These are phyloP conservation scores for Herpetospermum pedunculosum DNA, from an alignment of 306 rosid genomes.

Conservation along the genomic window DNA sequence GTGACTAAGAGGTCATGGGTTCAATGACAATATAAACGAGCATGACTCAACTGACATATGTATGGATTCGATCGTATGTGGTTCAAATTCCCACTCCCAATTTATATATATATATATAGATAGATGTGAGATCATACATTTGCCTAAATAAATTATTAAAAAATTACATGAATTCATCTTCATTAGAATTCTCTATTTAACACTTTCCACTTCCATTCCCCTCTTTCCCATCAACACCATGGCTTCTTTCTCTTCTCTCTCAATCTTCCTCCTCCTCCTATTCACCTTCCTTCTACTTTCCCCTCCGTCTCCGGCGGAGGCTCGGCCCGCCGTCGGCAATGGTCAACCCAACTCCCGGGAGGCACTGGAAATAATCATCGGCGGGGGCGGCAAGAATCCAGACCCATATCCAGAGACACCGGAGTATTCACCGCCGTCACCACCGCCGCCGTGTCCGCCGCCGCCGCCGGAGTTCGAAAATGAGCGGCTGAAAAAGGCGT, in stretches of 20 bases:
- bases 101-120: too few relatives aligned
- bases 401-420: background rate
- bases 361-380: conserved; percentile 2
- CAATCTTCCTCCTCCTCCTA: background rate
- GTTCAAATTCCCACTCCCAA: too few relatives aligned
- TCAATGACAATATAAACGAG: too few relatives aligned
- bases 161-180: too few relatives aligned
- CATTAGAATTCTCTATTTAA: conserved; percentile 10
- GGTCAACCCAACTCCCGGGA: background rate
- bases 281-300: background rate
- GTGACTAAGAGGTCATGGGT: too few relatives aligned
- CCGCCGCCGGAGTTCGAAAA: background rate
- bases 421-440: background rate
- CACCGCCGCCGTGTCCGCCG: background rate
- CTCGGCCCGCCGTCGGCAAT: background rate
- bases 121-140: too few relatives aligned
- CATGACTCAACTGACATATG: too few relatives aligned
- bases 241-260: background rate
- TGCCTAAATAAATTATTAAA: too few relatives aligned
- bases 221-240: background rate
- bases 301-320: background rate
- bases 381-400: background rate
- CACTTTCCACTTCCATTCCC: background rate
- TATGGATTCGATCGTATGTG: too few relatives aligned
- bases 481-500: conserved; percentile 15